phyloP scores from a whole-genome alignment of 139 green algal species.

The Gonium pectorale region DNA sequence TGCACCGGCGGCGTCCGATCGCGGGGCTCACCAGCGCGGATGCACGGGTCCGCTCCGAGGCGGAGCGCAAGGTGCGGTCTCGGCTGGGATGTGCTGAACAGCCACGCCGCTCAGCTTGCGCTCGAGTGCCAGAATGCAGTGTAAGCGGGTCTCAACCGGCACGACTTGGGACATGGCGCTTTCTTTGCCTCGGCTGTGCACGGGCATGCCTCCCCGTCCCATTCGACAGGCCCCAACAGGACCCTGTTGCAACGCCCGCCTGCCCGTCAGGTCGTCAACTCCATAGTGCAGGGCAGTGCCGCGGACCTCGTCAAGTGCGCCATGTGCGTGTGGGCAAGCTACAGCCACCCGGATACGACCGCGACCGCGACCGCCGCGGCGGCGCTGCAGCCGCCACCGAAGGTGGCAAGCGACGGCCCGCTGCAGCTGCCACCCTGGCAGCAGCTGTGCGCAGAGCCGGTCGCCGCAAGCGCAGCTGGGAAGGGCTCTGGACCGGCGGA shows the following conservation, averaged over 20 bases:
- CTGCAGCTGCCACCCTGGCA: not conserved
- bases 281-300: conserved; percentile 56
- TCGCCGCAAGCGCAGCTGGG: no score
- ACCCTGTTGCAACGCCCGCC: no score
- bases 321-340: conserved; percentile 57
- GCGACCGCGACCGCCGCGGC: not conserved
- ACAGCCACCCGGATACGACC: conserved; percentile 22
- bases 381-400: not conserved
- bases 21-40: conserved; percentile 43
- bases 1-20: conserved; percentile 59
- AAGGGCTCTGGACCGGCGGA: no score
- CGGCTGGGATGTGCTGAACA: no score
- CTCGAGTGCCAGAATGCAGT: no score
- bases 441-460: no score
- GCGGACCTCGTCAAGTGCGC: conserved; percentile 73
- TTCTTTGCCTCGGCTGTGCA: no score
- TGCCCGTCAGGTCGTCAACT: not conserved
- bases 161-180: no score
- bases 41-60: not conserved
- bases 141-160: no score
- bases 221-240: no score
- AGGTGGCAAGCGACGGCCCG: not conserved
- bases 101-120: no score
- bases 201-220: no score
- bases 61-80: conserved; percentile 45